Evolutionary conservation across 192 early-diverging fungal genomes (phyloP), one percentile per base, ranked within the genome.

Genomic region (Coemansia sp.): DNA sequence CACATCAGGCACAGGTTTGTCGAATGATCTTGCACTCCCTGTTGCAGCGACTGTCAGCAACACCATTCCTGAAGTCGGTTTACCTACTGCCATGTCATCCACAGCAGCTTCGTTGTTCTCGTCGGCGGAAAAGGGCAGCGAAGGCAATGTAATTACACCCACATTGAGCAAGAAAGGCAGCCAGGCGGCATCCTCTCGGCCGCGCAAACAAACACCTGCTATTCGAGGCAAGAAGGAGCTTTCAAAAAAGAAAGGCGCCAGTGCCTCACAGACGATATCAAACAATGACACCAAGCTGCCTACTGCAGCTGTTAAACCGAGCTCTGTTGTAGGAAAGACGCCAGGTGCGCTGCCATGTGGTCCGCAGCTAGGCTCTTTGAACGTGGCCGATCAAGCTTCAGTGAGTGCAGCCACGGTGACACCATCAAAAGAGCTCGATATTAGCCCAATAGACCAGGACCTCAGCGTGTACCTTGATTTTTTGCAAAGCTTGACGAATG

Each of bases 401-500:
- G 33, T 33, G 30, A 29, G 18, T n/a, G 53, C 29, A 16, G 16
- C 18, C 16, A 16, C 31, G 8, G 31, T 6, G 1, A 3, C 56
- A 2, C 3, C 16, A 15, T 29, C 37, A 0, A 26, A 56, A n/a
- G 37, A 33, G 6, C 20, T 26, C 35, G 62, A 67, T 43, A 55
- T 58, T 15, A 59, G 46, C 46, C 46, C 55, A 7, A 59, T 63
- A 5, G 77, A 80, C 43, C 77, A 74, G 49, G 77, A 80, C 35
- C 60, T 70, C 64, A 71, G 29, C 63, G 61, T 68, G 45, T 80
- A 80, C 37, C 58, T 74, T 20, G 71, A 74, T 58, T 80, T 80
- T 45, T 37, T 80, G 43, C 72, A 71, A 58, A 80, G 77, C 58
- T 65, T 80, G 30, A 63, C 67, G 0, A 66, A 42, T 58, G 63